Evolutionary conservation across 192 early-diverging fungal genomes (phyloP).

Genomic region (Geranomyces michiganensis): DNA sequence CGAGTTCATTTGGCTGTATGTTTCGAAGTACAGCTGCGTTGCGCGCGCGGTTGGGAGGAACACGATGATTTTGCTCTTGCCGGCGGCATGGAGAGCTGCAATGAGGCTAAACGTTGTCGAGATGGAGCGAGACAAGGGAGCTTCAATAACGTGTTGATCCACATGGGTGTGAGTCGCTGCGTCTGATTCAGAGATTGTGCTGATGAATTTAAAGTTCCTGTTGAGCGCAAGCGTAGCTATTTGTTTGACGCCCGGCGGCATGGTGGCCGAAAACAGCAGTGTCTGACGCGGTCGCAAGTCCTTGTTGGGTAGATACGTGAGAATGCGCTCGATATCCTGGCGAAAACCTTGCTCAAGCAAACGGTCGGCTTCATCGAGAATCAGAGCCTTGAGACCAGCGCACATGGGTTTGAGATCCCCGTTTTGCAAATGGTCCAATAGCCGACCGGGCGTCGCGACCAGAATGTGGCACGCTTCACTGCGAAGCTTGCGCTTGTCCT

Average conservation of each 20-base stretch:
- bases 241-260: conserved; percentile 80
- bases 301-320: conserved; percentile 69
- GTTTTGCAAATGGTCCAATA: conserved; percentile 84
- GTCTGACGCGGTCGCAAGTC: conserved; percentile 84
- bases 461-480: conserved; percentile 73
- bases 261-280: conserved; percentile 91
- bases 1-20: conserved; percentile 44
- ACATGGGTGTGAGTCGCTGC: conserved; percentile 82
- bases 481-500: conserved; percentile 1
- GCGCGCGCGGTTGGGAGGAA: conserved; percentile 79
- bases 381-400: conserved; percentile 56
- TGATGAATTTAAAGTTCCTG: conserved; percentile 87
- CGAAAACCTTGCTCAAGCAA: conserved; percentile 96
- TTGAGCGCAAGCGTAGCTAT: conserved; percentile 89
- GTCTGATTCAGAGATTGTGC: conserved; percentile 81
- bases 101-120: conserved; percentile 75
- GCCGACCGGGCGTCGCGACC: conserved; percentile 87
- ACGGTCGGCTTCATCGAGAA: conserved; percentile 93
- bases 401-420: conserved; percentile 47
- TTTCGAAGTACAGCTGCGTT: conserved; percentile 32
- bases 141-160: conserved; percentile 79
- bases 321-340: conserved; percentile 91
- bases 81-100: conserved; percentile 75
- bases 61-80: conserved; percentile 71
- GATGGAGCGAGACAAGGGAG: conserved; percentile 74